These are phyloP conservation scores for Penicillium sp. DNA, from an alignment of 2,329 filamentous ascomycete genomes.

Conservation along the genomic window DNA sequence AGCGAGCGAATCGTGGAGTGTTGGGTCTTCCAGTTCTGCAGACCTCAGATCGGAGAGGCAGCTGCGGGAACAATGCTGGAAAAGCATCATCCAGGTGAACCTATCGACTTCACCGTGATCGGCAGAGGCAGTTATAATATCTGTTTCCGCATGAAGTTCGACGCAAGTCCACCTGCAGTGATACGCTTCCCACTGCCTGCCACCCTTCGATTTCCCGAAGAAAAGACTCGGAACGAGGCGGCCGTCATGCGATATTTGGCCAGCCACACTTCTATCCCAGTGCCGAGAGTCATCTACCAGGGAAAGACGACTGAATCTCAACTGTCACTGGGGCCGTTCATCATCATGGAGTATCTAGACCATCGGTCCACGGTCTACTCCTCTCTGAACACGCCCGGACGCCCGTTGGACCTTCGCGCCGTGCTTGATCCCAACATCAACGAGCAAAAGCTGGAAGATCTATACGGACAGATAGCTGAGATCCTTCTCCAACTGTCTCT, in stretches of 20 bases:
- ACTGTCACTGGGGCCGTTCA: conserved; percentile 22
- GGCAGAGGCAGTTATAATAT: conserved; percentile 19
- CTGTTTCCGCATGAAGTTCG: conserved; percentile 14
- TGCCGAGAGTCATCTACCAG: neutral
- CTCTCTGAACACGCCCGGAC: conserved; percentile 5
- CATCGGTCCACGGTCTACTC: conserved; percentile 5
- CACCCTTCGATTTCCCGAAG: conserved; percentile 18
- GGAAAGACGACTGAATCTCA: conserved; percentile 1
- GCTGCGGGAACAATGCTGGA: neutral
- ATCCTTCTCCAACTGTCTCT: conserved; percentile 2
- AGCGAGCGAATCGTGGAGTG: neutral
- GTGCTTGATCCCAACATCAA: conserved; percentile 27
- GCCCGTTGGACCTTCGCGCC: conserved; percentile 2
- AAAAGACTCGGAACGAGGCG: conserved; percentile 19
- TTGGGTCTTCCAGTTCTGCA: neutral
- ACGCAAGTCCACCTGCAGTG: conserved; percentile 8
- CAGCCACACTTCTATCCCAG: conserved; percentile 1
- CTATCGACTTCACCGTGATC: neutral
- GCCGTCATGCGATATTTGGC: conserved; percentile 3
- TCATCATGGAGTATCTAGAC: conserved; percentile 29
- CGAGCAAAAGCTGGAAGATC: conserved; percentile 26
- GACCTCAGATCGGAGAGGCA: conserved; percentile 1
- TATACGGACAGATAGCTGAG: conserved; percentile 13
- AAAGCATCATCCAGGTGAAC: neutral
- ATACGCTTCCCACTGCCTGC: conserved; percentile 19